Base-by-base conservation (phyloP, 2,329 filamentous ascomycete genomes). In the Pyrenophora tritici-repentis region DNA sequence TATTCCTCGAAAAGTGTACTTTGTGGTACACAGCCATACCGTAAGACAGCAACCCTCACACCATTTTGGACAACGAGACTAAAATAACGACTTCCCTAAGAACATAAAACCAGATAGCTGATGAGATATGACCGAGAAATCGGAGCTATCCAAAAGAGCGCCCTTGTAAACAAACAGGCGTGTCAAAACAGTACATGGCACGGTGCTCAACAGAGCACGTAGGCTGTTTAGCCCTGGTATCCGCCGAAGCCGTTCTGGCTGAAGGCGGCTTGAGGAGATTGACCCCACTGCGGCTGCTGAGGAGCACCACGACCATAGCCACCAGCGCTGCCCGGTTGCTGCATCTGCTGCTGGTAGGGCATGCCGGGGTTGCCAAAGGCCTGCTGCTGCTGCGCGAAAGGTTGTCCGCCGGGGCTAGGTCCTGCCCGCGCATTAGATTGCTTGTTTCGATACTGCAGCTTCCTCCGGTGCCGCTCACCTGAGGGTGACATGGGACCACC, bases 281-380 rank as follows among this genome's bases (percentile, higher is more conserved):
- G 80, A 54, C 77, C 78, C 79, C 82, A 83, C 66, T 80, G 79
- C 61, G 73, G 67, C 55, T 80, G 78, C 51, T 80, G 78, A 48
- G 78, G 81, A 57, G 81, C 81, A 59, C 89, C 90, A 71, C 91
- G 90, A 57, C 90, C 90, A 70, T 91, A 96, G 55, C 90, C 90
- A 65, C 89, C 90, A 63, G 89, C 88, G 70, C 88, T 94, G 62
- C 78, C 80, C 32, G 81, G 80, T 69, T 77, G 78, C 53, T 63
- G 62, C 58, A 65, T 63, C 59, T 73, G 76, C 66, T 77, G 77
- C 67, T 77, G 77, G 71, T 75, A 77, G 48, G 70, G 73, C 68
- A 71, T 76, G 45, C 68, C 68, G 72, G 76, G 87, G 83, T 63
- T 86, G 67, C 82, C 87, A 76, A 89, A 90, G 58, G 83, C 83